phyloP scores from a whole-genome alignment of 345 rosid species.

The Eucalyptus victrix region DNA sequence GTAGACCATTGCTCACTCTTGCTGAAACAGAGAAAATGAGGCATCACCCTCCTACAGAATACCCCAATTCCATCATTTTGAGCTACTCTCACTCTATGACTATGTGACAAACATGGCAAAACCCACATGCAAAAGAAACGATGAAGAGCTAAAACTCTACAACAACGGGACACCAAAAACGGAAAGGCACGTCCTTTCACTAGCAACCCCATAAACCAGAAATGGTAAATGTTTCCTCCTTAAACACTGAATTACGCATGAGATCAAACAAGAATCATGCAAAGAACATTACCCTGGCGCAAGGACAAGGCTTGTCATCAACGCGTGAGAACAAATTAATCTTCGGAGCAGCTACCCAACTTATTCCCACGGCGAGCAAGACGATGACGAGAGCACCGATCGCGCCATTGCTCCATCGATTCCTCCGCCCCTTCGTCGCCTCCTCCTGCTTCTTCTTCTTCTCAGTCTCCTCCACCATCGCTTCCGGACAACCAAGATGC shows the following conservation, averaged over 20 bases:
- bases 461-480: constrained; percentile 2
- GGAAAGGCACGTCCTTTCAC: background rate
- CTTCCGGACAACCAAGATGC: background rate
- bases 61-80: background rate
- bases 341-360: constrained; percentile 1
- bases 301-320: constrained; percentile 24
- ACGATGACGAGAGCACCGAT: background rate
- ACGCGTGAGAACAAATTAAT: constrained; percentile 10
- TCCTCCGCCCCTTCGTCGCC: background rate
- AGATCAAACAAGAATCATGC: background rate
- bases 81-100: background rate
- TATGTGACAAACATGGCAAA: background rate
- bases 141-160: background rate
- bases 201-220: background rate
- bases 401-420: background rate
- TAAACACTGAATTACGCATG: background rate
- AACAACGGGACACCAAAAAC: background rate
- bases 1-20: background rate
- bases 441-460: constrained; percentile 1
- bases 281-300: constrained; percentile 39
- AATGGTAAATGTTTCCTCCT: background rate
- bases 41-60: background rate
- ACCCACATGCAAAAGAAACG: background rate
- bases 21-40: background rate
- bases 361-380: background rate